Evolutionary conservation across 345 rosid species (phyloP), one percentile per base, ranked within the genome.

Genomic region (Erysimum cheiranthoides): DNA sequence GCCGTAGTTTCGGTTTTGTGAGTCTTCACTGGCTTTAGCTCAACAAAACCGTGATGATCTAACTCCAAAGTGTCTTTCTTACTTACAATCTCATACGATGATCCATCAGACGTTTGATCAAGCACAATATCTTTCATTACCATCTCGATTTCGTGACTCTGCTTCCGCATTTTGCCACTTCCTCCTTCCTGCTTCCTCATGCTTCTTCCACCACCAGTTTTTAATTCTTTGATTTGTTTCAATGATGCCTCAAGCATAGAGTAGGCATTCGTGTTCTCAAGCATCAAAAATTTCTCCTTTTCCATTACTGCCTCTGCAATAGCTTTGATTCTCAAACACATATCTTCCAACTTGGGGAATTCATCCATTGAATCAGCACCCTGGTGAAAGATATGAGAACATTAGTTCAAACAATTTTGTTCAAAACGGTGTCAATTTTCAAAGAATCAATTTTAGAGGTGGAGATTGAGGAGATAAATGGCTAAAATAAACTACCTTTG

Each of bases 101-200:
- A 92, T 73, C 88, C 84, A 75, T 91, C 99, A 1, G 96, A 96
- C 34, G 82, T 74, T 83, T 89, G 96, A 80, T 95, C 99, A 31
- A 95, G 98, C 75, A 95, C 81, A 57, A 95, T 91, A 76, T 95
- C 98, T 83, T 95, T 95, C 11, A 91, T 86, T 85, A 86, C 76
- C 66, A 88, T 81, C 77, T 83, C 95, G 35, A 52, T 84, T 77
- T 91, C 91, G 18, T 70, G 70, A 59, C 78, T 70, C 28, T 31
- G 80, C 68, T 79, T 88, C 82, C 81, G 82, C 43, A 21, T 46
- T 74, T 43, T 78, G 51, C 78, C 72, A 43, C 28, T 75, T 25
- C 59, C 73, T 60, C 70, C 80, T 52, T 65, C 78, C 10, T 63
- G 78, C 70, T 78, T 80, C 75, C 84, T 83, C 70, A 57, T 66